Evolutionary conservation across 2,329 filamentous ascomycete genomes (phyloP), one percentile per base, ranked within the genome.

Genomic region (Bipolaris victoriae): DNA sequence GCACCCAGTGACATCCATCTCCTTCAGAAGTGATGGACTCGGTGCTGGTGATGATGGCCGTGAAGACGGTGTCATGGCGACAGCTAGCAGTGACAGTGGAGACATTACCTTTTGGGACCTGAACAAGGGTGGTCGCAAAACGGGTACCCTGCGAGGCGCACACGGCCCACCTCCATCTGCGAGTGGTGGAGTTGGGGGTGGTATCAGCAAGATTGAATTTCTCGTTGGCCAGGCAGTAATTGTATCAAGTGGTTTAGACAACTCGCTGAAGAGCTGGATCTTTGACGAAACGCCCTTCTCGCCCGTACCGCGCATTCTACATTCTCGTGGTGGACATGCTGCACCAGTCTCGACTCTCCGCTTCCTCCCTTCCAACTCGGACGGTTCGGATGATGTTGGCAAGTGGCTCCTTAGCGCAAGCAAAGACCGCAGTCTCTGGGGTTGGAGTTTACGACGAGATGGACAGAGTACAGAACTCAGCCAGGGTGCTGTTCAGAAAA

Each of bases 61-160:
- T 52, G 67, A 89, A 66, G 86, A 92, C 35, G 95, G 95, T 52
- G 91, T 97, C 52, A 97, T 99, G 92, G 94, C 94, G 7, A 98
- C 95, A 0, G 88, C 92, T 7, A 92, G 91, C 20, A 81, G 82
- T 24, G 82, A 85, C 3, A 93, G 86, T 60, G 94, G 95, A 33
- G 95, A 99, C 75, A 86, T 99, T 43, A 96, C 91, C 0, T 89
- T 99, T 63, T 99, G 95, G 95, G 95, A 99, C 75, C 82, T 99
- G 55, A 97, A 97, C 73, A 84, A 90, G 36, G 92, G 92, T 15
- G 92, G 92, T 5, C 88, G 91, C 66, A 88, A 97, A 54, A 91
- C 90, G 78, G 93, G 95, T 46, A 86, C 96, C 11, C 82, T 99
- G 35, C 87, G 93, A 65, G 90, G 91, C 53, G 95, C 94, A 0